phyloP scores from a whole-genome alignment of 805 yeast genomes.

The Yarrowia sp. region DNA sequence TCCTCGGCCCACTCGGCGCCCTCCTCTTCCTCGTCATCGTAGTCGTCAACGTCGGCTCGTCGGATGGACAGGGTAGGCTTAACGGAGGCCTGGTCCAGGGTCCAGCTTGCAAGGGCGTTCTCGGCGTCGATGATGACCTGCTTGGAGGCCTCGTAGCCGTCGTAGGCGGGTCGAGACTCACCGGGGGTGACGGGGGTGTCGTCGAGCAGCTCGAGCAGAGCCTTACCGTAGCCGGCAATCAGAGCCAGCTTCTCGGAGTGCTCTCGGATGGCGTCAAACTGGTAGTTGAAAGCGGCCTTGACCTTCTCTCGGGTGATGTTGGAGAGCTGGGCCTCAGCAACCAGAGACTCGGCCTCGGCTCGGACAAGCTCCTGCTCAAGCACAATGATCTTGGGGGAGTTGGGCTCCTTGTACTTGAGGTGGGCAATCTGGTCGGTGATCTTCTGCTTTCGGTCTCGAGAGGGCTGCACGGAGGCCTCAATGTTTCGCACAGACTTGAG shows the following conservation, averaged over 20 bases:
- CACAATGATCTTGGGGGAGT: constrained; percentile 92
- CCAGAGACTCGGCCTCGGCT: constrained; percentile 98
- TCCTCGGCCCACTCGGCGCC: constrained; percentile 53
- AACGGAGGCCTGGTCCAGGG: constrained; percentile 92
- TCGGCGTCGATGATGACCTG: constrained; percentile 98
- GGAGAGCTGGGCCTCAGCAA: constrained; percentile 98
- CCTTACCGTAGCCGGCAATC: constrained; percentile 99
- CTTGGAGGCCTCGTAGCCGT: constrained; percentile 97
- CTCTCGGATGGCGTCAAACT: constrained; percentile 94
- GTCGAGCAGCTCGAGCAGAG: constrained; percentile 91
- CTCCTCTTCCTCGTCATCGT: constrained; percentile 56
- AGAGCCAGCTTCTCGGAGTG: constrained; percentile 94
- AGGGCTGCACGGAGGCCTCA: constrained; percentile 97
- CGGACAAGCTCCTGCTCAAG: constrained; percentile 98
- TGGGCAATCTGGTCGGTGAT: constrained; percentile 97
- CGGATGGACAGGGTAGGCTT: constrained; percentile 91
- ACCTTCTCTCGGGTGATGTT: constrained; percentile 97
- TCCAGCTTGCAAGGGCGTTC: constrained; percentile 94
- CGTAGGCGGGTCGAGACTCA: constrained; percentile 97
- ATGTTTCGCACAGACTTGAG: constrained; percentile 93
- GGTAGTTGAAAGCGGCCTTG: constrained; percentile 96
- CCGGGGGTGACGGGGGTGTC: constrained; percentile 99
- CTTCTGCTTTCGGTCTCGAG: constrained; percentile 97
- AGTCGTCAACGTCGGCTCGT: constrained; percentile 70
- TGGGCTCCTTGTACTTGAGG: constrained; percentile 97